Base-by-base conservation (phyloP, 768 basidiomycete species). In the Tricholomella constricta region DNA sequence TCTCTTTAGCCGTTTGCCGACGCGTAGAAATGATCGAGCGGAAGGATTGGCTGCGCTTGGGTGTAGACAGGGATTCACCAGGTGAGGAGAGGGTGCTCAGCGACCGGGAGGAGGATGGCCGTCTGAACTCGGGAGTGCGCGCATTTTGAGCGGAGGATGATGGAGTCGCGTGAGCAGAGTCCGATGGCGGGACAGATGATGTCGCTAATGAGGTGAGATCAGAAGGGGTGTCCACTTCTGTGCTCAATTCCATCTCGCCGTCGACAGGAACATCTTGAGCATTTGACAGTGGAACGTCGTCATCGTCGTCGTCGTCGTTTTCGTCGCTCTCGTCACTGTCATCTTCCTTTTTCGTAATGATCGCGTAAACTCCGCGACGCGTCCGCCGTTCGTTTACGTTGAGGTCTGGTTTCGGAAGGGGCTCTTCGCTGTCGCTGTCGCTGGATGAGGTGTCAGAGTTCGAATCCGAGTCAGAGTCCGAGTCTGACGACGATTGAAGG, bases 331-430 rank as follows among this genome's bases (percentile, higher is more conserved):
- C 82, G 56, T 87, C 85, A 35, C 81, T 81, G 45, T 83, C 81
- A 19, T 84, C 79, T 50, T 78, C 80, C 53, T 78, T 76, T 55
- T 82, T 78, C 56, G 78, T 76, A 56, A 85, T 69, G 35, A 89
- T 80, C 25, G 87, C 86, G 65, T 92, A 92, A 15, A 92, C 90
- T 27, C 90, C 89, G 36, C 90, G 79, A 26, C 90, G 83, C 44
- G 90, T 92, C 57, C 90, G 77, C 34, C 90, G 79, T 65, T 91
- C 90, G 62, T 92, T 86, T 55, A 91, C 70, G 60, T 92, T 88
- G 49, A 84, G 69, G 38, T 62, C 56, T 51, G 71, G 48, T 55
- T 75, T 61, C 44, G 63, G 49, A 42, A 36, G 57, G 44, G 67
- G 60, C 17, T 65, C 71, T 55, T 80, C 78, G 52, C 72, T 73